These are phyloP conservation scores for Thalia dealbata DNA, from an alignment of 176 grass and related monocot genomes.

Conservation along the genomic window DNA sequence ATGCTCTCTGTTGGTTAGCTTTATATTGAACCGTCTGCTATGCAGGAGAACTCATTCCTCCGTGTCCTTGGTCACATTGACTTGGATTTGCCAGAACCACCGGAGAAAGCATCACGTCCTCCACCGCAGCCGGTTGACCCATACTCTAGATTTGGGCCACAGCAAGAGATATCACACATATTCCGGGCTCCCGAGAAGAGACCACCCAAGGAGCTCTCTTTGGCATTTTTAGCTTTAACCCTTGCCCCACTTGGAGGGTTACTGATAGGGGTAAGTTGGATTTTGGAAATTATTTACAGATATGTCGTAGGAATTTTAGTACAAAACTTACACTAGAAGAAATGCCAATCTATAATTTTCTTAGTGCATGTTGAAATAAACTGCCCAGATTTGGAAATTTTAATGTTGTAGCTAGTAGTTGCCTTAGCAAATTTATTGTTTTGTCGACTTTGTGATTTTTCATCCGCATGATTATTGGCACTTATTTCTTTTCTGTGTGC, in stretches of 20 bases:
- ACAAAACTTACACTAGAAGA: not conserved
- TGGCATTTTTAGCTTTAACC: slow-evolving; percentile 54
- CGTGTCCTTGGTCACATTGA: slow-evolving; percentile 54
- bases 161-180: slow-evolving; percentile 82
- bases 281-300: not conserved
- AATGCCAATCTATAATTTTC: not conserved
- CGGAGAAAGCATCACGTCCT: slow-evolving; percentile 71
- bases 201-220: slow-evolving; percentile 68
- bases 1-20: not conserved
- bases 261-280: slow-evolving; percentile 60
- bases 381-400: not conserved
- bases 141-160: slow-evolving; percentile 56
- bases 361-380: not conserved
- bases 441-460: not conserved
- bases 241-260: slow-evolving; percentile 66
- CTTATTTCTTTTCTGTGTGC: not conserved
- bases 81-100: slow-evolving; percentile 75
- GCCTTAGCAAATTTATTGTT: not conserved
- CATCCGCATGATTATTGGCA: not conserved
- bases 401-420: not conserved
- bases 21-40: slow-evolving; percentile 11
- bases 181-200: slow-evolving; percentile 85
- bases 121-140: slow-evolving; percentile 61
- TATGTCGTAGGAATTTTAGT: not conserved
- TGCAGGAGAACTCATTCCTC: slow-evolving; percentile 87